Evolutionary conservation across 129 eudicot species (phyloP).

Genomic region (Logfia minima): DNA sequence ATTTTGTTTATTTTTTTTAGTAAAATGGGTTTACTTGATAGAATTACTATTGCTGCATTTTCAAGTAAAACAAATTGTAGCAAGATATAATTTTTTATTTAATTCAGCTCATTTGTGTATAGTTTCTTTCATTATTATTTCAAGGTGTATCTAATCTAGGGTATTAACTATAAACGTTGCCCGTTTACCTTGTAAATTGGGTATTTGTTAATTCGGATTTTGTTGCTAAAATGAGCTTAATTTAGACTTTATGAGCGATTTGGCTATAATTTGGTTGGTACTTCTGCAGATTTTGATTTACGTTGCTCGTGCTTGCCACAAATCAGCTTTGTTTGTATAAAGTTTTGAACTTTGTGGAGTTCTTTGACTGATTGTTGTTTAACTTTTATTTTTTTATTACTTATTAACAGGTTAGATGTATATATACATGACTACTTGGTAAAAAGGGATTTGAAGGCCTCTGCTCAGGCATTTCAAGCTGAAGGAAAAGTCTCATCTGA

Average conservation of each 20-base stretch:
- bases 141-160: background rate
- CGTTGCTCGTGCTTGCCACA: background rate
- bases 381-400: background rate
- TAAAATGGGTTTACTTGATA: background rate
- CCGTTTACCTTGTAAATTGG: background rate
- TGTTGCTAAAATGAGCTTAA: background rate
- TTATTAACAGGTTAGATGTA: conserved; percentile 82
- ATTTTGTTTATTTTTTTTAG: background rate
- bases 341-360: background rate
- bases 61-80: background rate
- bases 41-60: conserved; percentile 13
- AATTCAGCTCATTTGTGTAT: background rate
- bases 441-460: conserved; percentile 87
- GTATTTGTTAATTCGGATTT: background rate
- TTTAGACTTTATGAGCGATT: background rate
- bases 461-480: conserved; percentile 97
- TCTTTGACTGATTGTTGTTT: background rate
- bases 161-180: background rate
- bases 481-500: conserved; percentile 98
- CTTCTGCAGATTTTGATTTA: background rate
- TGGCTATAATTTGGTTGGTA: background rate
- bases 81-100: background rate
- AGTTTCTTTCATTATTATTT: background rate
- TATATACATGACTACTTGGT: conserved; percentile 92
- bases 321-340: conserved; percentile 5